Percentiles rank a stretch among this genome's conserved stretches.
These are phyloP conservation scores for Plasmodium cynomolgi DNA, from an alignment of 169 alveolate genomes.

Conservation along the genomic window DNA sequence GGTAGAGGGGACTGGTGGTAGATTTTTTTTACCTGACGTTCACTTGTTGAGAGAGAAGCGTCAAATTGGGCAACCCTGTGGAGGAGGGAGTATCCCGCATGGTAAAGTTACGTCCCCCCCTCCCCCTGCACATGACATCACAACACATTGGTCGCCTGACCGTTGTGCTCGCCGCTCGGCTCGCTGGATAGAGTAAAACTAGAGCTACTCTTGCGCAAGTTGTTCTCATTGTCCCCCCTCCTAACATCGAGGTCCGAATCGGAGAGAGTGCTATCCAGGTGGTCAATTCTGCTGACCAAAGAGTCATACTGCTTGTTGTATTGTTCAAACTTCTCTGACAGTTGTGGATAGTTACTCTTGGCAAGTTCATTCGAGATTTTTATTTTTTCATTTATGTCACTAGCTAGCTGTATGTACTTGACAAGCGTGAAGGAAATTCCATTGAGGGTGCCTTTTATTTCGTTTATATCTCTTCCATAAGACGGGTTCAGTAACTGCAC, in stretches of 20 bases:
- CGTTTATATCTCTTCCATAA: constrained; percentile 28
- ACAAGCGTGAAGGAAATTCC: constrained; percentile 31
- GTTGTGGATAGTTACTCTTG: not conserved
- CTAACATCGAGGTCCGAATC: not conserved
- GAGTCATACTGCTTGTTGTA: constrained; percentile 2
- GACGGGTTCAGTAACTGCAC: not conserved
- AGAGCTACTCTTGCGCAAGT: not conserved
- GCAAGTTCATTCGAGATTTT: constrained; percentile 54
- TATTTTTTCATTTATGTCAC: constrained; percentile 73
- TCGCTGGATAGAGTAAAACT: constrained; percentile 9
- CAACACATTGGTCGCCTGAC: not conserved
- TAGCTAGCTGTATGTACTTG: constrained; percentile 32
- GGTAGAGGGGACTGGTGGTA: not conserved
- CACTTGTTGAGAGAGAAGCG: not conserved
- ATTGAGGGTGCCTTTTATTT: constrained; percentile 22
- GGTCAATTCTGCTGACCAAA: constrained; percentile 9
- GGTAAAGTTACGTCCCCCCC: not conserved
- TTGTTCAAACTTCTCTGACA: constrained; percentile 18
- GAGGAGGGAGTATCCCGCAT: not conserved
- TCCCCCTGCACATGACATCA: not conserved
- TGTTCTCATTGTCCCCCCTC: not conserved
- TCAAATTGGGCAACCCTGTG: not conserved
- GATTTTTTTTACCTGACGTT: not conserved
- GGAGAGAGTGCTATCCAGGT: not conserved
- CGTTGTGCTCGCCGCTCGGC: not conserved